A percentile compares a stretch with the other conserved stretches of the same genome.
Conservation (phyloP, 2,329 filamentous ascomycete genomes). For the Fulvia fulva region DNA sequence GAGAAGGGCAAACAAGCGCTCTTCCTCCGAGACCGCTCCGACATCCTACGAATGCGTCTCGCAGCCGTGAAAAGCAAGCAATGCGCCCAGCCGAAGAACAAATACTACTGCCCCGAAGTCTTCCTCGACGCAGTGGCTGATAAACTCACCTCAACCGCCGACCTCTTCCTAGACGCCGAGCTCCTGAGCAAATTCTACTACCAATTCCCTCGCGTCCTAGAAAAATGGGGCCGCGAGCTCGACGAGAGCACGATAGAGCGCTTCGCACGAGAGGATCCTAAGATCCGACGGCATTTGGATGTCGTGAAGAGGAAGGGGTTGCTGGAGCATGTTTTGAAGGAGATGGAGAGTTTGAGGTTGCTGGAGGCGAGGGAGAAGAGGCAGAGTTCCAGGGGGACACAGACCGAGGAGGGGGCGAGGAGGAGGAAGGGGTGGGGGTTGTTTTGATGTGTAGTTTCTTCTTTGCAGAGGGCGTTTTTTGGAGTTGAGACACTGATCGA, state of each 20-base stretch:
- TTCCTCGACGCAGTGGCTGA: constrained; percentile 97
- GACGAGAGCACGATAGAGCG: constrained; percentile 73
- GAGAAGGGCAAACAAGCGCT: constrained; percentile 77
- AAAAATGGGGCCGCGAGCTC: constrained; percentile 71
- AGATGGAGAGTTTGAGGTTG: constrained; percentile 87
- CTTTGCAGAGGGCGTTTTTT: neutral
- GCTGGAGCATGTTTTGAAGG: constrained; percentile 85
- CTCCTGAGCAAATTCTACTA: constrained; percentile 96
- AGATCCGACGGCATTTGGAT: constrained; percentile 83
- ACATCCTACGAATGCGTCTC: constrained; percentile 86
- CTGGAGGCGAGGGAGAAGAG: constrained; percentile 72
- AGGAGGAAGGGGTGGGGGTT: constrained; percentile 34
- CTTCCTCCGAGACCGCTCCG: constrained; percentile 87
- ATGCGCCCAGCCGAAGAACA: constrained; percentile 77
- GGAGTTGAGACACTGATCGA: neutral
- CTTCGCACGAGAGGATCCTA: constrained; percentile 90
- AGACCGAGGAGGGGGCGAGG: constrained; percentile 27
- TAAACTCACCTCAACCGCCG: constrained; percentile 89
- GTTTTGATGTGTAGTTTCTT: constrained; percentile 20
- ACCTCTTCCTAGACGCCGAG: constrained; percentile 96
- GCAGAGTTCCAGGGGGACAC: constrained; percentile 38
- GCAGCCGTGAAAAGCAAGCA: constrained; percentile 85
- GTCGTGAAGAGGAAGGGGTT: constrained; percentile 89
- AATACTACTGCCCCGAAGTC: constrained; percentile 94
- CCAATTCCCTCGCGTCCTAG: constrained; percentile 87